These are phyloP conservation scores for Mycena rebaudengoi DNA, from an alignment of 768 basidiomycete genomes.

Conservation along the genomic window DNA sequence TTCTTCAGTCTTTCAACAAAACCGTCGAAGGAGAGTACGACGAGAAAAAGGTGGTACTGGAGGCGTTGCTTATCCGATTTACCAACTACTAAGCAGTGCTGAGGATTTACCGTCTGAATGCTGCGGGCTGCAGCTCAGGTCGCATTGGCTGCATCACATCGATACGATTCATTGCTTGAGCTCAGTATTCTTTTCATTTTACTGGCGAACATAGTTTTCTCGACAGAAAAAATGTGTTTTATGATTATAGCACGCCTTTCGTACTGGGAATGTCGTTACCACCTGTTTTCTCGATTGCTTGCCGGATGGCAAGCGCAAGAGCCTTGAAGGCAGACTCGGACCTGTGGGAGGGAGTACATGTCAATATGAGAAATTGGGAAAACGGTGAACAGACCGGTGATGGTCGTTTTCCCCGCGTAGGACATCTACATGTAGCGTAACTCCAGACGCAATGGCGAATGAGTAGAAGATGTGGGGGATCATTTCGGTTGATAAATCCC, in stretches of 20 bases:
- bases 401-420: constrained; percentile 97
- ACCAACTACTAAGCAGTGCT: too few relatives aligned
- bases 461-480: constrained; percentile 97
- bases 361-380: neutral
- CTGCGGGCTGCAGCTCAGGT: too few relatives aligned
- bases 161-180: too few relatives aligned
- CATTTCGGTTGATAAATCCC: constrained; percentile 98
- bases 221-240: too few relatives aligned
- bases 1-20: too few relatives aligned
- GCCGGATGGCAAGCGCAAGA: constrained; percentile 90
- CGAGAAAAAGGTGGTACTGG: too few relatives aligned
- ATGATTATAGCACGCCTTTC: constrained; percentile 86
- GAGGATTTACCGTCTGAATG: too few relatives aligned
- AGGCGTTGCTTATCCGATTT: too few relatives aligned
- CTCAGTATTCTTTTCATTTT: too few relatives aligned
- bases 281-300: constrained; percentile 93
- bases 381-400: constrained; percentile 72
- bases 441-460: constrained; percentile 95
- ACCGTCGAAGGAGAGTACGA: too few relatives aligned
- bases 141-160: too few relatives aligned
- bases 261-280: constrained; percentile 94
- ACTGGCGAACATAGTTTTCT: too few relatives aligned
- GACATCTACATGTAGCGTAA: constrained; percentile 94
- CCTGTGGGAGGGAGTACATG: constrained; percentile 71
- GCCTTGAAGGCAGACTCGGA: constrained; percentile 99